Evolutionary conservation across 2,329 filamentous ascomycete genomes (phyloP), one percentile per base, ranked within the genome.

Genomic region (Blumeria hordei): DNA sequence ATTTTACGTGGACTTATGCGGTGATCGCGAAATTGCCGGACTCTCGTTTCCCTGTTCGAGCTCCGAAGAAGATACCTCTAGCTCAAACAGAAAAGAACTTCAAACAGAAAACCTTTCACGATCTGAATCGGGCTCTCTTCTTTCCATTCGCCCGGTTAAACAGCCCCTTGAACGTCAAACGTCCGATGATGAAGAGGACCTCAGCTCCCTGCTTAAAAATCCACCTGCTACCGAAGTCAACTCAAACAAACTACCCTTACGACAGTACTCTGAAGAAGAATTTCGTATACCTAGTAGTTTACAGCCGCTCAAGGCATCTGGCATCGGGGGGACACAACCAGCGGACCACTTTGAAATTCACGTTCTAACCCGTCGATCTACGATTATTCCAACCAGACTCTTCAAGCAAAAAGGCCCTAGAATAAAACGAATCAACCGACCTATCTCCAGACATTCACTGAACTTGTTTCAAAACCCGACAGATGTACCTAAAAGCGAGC

Each of bases 1-100:
- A 0, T 94, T 92, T 65, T 92, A 80, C 65, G 88, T 81, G 1
- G 87, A 94, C 64, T 68, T 92, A 3, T 85, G 81, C 14, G 81
- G 81, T 1, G 82, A 88, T 60, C 70, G 70, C 10, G 72, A 72
- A 1, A 28, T 28, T 28, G 72, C n/a, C 9, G 18, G 14, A 4
- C 18, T 21, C 11, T 4, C 10, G n/a, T 11, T 39, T 39, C 37
- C 37, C 10, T 39, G 11, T 39, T 4, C n/a, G 4, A 10, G 5
- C 5, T 45, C n/a, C 18, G 21, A 28, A 28, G 21, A 28, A 28
- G 21, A 28, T 28, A 28, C 21, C 21, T 21, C 43, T 8, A 45
- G 18, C 16, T 45, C 43, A 6, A 21, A 7, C 43, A 18, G 6
- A 45, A 21, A 45, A 45, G 43, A 60, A 37, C 58, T 56, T 8